These are phyloP conservation scores for Entonaema liquescens DNA, from an alignment of 495 filamentous ascomycete genomes.

Conservation along the genomic window DNA sequence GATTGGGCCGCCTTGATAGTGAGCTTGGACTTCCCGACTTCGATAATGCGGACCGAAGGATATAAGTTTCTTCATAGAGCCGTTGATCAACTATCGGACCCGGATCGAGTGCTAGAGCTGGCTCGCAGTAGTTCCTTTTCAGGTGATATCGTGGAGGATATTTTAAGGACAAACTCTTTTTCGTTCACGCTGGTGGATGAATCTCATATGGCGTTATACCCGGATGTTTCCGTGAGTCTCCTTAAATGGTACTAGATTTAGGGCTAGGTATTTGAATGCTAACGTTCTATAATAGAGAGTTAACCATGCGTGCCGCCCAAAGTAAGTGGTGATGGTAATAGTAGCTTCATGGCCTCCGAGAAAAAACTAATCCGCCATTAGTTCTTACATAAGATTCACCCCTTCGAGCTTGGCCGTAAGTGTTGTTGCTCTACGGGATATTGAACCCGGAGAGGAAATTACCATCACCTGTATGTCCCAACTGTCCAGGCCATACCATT, in stretches of 20 bases:
- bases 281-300: slow-evolving; percentile 41
- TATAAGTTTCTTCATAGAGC: slow-evolving; percentile 48
- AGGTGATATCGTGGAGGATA: slow-evolving; percentile 50
- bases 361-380: slow-evolving; percentile 29
- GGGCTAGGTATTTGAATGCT: background rate
- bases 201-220: slow-evolving; percentile 51
- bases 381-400: slow-evolving; percentile 51
- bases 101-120: slow-evolving; percentile 43
- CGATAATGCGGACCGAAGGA: slow-evolving; percentile 41
- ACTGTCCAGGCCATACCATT: background rate
- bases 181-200: slow-evolving; percentile 41
- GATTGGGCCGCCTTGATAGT: slow-evolving; percentile 52
- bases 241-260: background rate
- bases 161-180: slow-evolving; percentile 54
- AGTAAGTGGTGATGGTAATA: slow-evolving; percentile 38
- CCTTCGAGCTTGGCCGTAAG: slow-evolving; percentile 44
- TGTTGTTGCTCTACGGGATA: slow-evolving; percentile 47
- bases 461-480: slow-evolving; percentile 48
- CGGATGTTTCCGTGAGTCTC: slow-evolving; percentile 47
- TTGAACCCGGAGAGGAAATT: slow-evolving; percentile 54
- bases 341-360: background rate
- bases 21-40: slow-evolving; percentile 46
- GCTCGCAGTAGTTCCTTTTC: slow-evolving; percentile 46
- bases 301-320: slow-evolving; percentile 54
- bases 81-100: slow-evolving; percentile 46